Conservation (phyloP, 495 filamentous ascomycete species). For the Podospora fimiseda region DNA sequence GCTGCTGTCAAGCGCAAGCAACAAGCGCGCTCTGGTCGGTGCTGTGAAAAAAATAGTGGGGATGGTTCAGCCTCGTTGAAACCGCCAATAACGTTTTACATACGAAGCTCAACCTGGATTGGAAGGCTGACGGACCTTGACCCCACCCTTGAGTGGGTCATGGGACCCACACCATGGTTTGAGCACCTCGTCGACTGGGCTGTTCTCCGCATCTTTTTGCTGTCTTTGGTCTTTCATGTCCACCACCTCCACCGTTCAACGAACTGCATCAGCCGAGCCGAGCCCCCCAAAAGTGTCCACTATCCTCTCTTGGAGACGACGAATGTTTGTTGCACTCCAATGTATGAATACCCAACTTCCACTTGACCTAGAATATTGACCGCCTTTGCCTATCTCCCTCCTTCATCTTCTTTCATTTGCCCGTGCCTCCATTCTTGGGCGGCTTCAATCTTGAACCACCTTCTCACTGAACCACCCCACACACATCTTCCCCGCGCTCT, state of each 20-base stretch:
- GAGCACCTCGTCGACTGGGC: neutral
- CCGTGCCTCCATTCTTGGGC: no score
- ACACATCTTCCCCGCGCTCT: neutral
- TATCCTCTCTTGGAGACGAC: neutral
- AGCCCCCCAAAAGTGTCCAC: neutral
- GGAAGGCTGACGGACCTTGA: constrained; percentile 10
- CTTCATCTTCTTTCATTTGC: neutral
- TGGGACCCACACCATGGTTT: neutral
- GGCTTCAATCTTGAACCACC: no score
- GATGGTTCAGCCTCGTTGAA: constrained; percentile 15
- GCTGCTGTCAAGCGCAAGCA: constrained; percentile 3
- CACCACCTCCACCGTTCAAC: neutral
- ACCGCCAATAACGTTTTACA: neutral
- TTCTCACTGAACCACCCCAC: no score
- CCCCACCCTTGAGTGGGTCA: neutral
- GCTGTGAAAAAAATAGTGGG: constrained; percentile 9
- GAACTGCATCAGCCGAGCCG: no score
- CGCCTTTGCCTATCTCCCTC: neutral
- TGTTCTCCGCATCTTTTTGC: neutral
- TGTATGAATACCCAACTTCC: neutral
- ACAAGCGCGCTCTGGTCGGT: constrained; percentile 20
- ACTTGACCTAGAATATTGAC: neutral
- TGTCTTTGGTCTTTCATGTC: neutral
- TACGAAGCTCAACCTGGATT: neutral
- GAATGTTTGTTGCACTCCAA: neutral